These are phyloP conservation scores for Ensete glaucum DNA, from an alignment of 176 grass and related monocot genomes.

Conservation along the genomic window DNA sequence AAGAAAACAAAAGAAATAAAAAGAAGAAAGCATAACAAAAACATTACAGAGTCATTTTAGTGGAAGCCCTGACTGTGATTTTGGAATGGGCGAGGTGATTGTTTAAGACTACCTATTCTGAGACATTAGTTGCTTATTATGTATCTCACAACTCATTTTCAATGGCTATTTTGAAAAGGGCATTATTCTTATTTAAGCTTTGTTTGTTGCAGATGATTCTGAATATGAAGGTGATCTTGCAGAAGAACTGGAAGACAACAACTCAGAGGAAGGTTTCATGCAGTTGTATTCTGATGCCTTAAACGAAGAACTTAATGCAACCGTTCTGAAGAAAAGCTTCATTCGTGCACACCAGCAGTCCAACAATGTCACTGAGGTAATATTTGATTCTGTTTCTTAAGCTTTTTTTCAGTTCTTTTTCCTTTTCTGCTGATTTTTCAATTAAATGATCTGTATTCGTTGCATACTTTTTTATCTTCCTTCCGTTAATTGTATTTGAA, in stretches of 20 bases:
- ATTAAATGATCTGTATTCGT: background rate
- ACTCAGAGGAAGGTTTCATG: constrained; percentile 51
- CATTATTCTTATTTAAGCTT: background rate
- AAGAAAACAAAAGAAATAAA: too few relatives aligned
- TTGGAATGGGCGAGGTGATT: too few relatives aligned
- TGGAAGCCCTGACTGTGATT: too few relatives aligned
- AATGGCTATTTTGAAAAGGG: background rate
- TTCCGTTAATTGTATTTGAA: background rate
- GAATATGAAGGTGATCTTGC: constrained; percentile 43
- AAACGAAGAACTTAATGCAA: constrained; percentile 69
- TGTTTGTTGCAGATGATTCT: constrained; percentile 57
- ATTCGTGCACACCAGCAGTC: constrained; percentile 27
- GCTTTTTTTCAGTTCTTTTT: background rate
- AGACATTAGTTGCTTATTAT: background rate
- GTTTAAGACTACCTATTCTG: background rate
- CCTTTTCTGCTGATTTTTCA: constrained; percentile 1
- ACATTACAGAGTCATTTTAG: too few relatives aligned
- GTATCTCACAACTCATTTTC: background rate
- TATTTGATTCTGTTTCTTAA: constrained; percentile 6
- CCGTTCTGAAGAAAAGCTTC: constrained; percentile 74
- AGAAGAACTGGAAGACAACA: constrained; percentile 45
- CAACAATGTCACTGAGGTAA: constrained; percentile 45
- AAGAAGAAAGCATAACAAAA: too few relatives aligned
- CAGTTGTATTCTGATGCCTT: constrained; percentile 83
- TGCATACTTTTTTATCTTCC: background rate